Evolutionary conservation across 2,329 filamentous ascomycete genomes (phyloP), one percentile per base, ranked within the genome.

Genomic region (Orbilia brochopaga): DNA sequence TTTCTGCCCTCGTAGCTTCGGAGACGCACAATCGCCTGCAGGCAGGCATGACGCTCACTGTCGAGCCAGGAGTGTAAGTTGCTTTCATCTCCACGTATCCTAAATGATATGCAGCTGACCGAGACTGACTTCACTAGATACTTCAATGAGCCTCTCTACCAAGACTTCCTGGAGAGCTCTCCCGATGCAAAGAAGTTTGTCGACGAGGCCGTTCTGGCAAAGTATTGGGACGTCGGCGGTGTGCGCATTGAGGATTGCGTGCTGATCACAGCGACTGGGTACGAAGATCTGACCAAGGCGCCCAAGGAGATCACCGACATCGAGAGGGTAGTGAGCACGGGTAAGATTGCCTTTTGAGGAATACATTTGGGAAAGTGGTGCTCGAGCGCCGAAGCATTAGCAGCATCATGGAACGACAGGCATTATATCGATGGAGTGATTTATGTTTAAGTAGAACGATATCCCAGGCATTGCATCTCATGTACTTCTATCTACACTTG

Each of bases 231-330:
- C 24, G 88, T 97, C 0, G 94, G 93, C 15, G 94, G 94, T 35
- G 91, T 96, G 24, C 85, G 94, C 52, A 95, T 97, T 73, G 94
- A 99, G 81, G 92, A 97, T 78, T 90, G 93, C 78, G 85, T 97
- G 42, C 82, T 94, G 21, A 87, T 97, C 53, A 94, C 89, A 0
- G 83, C 88, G 72, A 82, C 85, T 23, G 92, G 92, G 0, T 87
- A 87, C 76, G 92, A 97, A 80, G 95, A 96, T 78, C 78, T 97
- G 78, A 95, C 92, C 1, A 84, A 85, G 1, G 89, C 89, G 30
- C 90, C 90, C 0, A 96, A 95, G 81, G 86, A 58, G 21, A 58
- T 66, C n/a, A 37, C 32, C 1, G 69, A 73, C 17, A 57, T 73
- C n/a, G 69, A 73, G 42, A 21, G 51, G 32, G 44, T 72, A 19